Conservation (phyloP, 805 yeast genomes). For the Kuraishia floccosa region DNA sequence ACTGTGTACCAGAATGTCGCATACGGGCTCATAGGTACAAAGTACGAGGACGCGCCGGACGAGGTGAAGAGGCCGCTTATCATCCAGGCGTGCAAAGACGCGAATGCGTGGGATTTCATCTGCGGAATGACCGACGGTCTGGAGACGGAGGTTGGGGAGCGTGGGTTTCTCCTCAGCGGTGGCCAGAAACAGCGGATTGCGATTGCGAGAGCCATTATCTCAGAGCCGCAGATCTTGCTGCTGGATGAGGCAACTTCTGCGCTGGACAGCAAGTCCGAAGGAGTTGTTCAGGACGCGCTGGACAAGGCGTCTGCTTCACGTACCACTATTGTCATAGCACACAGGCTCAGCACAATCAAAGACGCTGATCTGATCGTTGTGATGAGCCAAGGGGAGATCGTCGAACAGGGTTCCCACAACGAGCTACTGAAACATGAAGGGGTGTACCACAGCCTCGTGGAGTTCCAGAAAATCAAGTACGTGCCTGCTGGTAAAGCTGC, state of each 20-base stretch:
- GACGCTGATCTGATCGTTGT: conserved; percentile 48
- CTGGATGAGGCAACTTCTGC: conserved; percentile 67
- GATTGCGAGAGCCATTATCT: conserved; percentile 62
- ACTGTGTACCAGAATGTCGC: conserved; percentile 58
- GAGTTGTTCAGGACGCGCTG: conserved; percentile 26
- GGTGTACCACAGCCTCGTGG: conserved; percentile 18
- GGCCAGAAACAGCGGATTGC: conserved; percentile 75
- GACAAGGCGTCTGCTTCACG: conserved; percentile 20
- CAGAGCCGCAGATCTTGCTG: conserved; percentile 51
- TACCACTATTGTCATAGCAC: conserved; percentile 48
- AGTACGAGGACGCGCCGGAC: conserved; percentile 1
- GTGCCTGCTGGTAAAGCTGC: too few relatives aligned
- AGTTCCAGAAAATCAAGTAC: conserved; percentile 21
- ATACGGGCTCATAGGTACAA: conserved; percentile 32
- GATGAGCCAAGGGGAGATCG: conserved; percentile 35
- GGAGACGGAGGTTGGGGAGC: conserved; percentile 42
- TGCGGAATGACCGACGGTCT: conserved; percentile 47
- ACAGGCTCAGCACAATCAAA: conserved; percentile 41
- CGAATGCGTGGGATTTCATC: conserved; percentile 48
- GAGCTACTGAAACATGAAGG: conserved; percentile 18
- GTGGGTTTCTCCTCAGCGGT: conserved; percentile 54
- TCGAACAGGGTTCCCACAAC: conserved; percentile 29
- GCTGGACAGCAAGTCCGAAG: conserved; percentile 32
- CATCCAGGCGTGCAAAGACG: conserved; percentile 34
- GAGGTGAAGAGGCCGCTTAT: too few relatives aligned